Evolutionary conservation across 1,284 basidiomycete genomes (phyloP).

Genomic region (Rhodotorula sp.): DNA sequence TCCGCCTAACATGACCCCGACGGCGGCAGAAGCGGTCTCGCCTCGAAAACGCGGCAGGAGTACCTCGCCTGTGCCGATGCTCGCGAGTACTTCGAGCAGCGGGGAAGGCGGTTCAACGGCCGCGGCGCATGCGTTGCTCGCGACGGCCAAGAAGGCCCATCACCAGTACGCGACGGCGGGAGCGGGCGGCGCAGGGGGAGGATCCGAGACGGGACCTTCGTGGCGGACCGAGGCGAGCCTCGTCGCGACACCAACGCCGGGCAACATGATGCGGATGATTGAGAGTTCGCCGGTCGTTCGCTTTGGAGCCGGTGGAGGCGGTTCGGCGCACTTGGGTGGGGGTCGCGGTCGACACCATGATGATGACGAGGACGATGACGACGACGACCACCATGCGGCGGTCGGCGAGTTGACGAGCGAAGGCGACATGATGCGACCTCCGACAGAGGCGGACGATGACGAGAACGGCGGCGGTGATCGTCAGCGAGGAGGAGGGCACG

Average conservation of each 20-base stretch:
- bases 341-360: background rate
- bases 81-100: background rate
- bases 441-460: background rate
- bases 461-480: background rate
- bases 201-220: background rate
- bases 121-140: conserved; percentile 28
- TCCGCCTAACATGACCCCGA: background rate
- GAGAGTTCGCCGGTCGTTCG: conserved; percentile 26
- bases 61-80: conserved; percentile 16
- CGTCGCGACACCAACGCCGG: conserved; percentile 27
- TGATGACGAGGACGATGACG: conserved; percentile 6
- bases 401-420: background rate
- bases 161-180: background rate
- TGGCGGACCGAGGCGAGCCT: conserved; percentile 15
- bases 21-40: background rate
- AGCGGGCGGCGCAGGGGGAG: conserved; percentile 1
- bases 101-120: conserved; percentile 15
- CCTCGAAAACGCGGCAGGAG: conserved; percentile 21
- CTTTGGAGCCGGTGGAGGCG: background rate
- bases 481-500: background rate
- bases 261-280: conserved; percentile 15
- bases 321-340: background rate
- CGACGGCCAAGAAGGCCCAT: conserved; percentile 28
- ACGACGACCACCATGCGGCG: background rate
- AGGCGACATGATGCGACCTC: conserved; percentile 5